Conservation (phyloP, 202 grass and related monocot genomes). For the Dendrocalamus latiflorus region DNA sequence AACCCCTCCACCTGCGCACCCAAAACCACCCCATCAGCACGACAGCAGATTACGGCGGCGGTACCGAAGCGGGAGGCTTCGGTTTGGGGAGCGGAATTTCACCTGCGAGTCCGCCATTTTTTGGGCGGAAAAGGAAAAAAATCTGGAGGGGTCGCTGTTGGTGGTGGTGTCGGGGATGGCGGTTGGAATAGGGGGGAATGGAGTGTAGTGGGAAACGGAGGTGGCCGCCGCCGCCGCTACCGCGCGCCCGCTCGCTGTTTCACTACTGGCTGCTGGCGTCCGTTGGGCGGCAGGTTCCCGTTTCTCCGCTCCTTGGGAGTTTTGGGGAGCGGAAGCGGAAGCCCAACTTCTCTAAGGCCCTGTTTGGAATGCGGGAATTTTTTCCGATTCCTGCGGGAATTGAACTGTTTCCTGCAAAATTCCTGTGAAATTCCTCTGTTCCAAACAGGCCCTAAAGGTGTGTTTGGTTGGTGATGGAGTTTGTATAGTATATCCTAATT, state of each 20-base stretch:
- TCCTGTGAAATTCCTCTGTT: no score
- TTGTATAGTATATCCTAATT: no score
- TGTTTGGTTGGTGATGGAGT: no score
- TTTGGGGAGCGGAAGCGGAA: not conserved
- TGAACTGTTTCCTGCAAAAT: no score
- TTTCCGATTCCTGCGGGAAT: no score
- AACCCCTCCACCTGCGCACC: conserved; percentile 50
- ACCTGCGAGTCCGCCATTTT: conserved; percentile 60
- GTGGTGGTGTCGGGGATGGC: conserved; percentile 3
- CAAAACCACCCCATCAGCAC: not conserved
- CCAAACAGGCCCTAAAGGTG: no score
- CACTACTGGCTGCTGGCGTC: conserved; percentile 8
- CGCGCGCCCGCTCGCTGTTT: conserved; percentile 1
- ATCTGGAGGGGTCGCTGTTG: not conserved
- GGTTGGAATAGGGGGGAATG: conserved; percentile 5
- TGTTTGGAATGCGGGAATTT: no score
- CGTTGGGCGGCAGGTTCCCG: conserved; percentile 24
- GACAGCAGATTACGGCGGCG: not conserved
- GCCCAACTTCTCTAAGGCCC: no score
- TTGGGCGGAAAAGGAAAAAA: not conserved
- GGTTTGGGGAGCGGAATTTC: conserved; percentile 21
- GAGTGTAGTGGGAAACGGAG: not conserved
- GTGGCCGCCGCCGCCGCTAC: conserved; percentile 20
- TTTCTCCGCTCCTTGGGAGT: not conserved
- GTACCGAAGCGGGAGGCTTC: not conserved